These are phyloP conservation scores for Neolentinus lepideus DNA, from an alignment of 1,284 basidiomycete genomes.

Conservation along the genomic window DNA sequence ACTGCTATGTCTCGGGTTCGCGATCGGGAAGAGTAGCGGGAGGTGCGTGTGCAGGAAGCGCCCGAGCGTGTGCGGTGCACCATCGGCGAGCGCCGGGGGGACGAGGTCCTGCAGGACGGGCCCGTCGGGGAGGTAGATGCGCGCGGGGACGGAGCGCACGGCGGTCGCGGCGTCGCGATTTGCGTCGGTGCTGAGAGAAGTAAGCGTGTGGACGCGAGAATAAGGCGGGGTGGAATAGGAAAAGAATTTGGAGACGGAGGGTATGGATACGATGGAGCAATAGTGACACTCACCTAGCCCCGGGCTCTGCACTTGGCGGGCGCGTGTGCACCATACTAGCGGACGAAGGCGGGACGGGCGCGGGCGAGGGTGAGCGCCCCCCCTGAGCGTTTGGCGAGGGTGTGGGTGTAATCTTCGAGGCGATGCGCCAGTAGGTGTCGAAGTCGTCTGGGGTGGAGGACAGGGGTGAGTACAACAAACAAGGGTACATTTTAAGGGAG, in stretches of 20 bases:
- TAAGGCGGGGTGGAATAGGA: neutral
- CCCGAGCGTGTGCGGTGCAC: slow-evolving; percentile 26
- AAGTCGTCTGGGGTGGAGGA: slow-evolving; percentile 68
- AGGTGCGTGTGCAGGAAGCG: slow-evolving; percentile 56
- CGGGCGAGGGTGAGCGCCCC: slow-evolving; percentile 35
- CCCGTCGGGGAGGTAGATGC: slow-evolving; percentile 88
- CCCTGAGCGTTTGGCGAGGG: slow-evolving; percentile 34
- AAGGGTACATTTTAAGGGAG: too few relatives aligned
- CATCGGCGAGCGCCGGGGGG: slow-evolving; percentile 67
- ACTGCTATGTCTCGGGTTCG: too few relatives aligned
- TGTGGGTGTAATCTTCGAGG: slow-evolving; percentile 75
- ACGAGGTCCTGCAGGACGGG: slow-evolving; percentile 88
- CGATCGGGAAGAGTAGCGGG: slow-evolving; percentile 58
- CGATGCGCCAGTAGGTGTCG: slow-evolving; percentile 90
- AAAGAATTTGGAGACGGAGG: neutral
- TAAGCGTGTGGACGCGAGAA: neutral
- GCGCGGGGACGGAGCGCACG: slow-evolving; percentile 81
- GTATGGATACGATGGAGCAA: too few relatives aligned
- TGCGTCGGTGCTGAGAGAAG: slow-evolving; percentile 13
- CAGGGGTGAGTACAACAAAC: slow-evolving; percentile 1
- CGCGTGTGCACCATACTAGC: slow-evolving; percentile 52
- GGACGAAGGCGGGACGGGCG: slow-evolving; percentile 36
- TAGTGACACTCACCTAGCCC: slow-evolving; percentile 14
- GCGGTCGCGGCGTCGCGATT: slow-evolving; percentile 75
- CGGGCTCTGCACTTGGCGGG: slow-evolving; percentile 63